Evolutionary conservation across 805 yeast species (phyloP), one percentile per base, ranked within the genome.

Genomic region (Candida ortonii): DNA sequence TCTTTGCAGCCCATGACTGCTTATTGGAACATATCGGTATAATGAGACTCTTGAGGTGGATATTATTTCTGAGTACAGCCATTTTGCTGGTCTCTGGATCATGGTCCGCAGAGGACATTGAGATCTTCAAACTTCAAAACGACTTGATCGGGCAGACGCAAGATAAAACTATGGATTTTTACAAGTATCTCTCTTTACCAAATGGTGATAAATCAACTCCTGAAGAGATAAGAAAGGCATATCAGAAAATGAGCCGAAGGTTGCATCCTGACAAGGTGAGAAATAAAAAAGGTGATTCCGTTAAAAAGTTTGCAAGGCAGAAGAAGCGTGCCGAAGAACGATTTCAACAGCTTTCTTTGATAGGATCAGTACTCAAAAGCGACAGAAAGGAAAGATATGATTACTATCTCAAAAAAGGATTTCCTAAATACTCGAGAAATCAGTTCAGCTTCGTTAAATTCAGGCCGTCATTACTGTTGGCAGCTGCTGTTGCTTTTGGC

Each of bases 201-300:
- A 53, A 62, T 25, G 50, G 59, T n/a, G 38, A 59, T 5, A 61
- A 65, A 20, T 65, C 82, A 1, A 58, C 71, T 1, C 52, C 63
- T 24, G 73, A 74, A 23, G 79, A 79, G 41, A 76, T 84, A 32
- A 66, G 66, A 34, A 76, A 73, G 46, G 82, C 84, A 15, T 82
- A 84, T 62, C 78, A 85, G 53, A 80, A 76, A 49, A 54, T 81
- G 20, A 80, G 95, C 3, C 68, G 82, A 33, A 68, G 67, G 43
- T 68, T 83, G 47, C 98, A 90, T 55, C 98, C 98, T 0, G 98
- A 90, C 61, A 88, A 90, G 58, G 59, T 62, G 19, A 62, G 59
- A 31, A 62, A 62, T 28, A 58, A 55, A 36, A 68, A 66, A 36
- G 69, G 64, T 26, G 26, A 35, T 20, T 55, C 60, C 43, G 56